These are phyloP conservation scores for Phialophora macrospora DNA, from an alignment of 2,329 filamentous ascomycete species.

Conservation along the genomic window DNA sequence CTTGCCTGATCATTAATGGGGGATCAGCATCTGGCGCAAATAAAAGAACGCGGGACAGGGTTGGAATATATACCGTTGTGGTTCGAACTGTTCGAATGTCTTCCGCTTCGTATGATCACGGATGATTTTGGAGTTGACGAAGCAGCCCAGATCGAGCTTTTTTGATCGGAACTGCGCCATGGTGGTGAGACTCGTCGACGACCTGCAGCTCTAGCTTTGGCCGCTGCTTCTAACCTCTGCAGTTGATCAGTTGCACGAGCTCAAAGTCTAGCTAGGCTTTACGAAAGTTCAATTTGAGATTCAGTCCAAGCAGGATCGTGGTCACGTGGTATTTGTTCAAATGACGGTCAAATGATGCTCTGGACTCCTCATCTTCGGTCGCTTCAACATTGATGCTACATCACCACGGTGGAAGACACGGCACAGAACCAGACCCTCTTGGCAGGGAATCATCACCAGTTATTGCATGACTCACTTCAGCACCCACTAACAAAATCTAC, in stretches of 20 bases:
- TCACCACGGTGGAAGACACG: background rate
- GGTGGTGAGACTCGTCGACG: conserved; percentile 43
- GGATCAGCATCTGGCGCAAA: conserved; percentile 13
- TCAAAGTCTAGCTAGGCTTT: background rate
- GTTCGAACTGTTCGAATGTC: conserved; percentile 83
- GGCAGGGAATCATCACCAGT: background rate
- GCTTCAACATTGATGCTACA: background rate
- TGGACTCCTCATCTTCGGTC: too few species aligned
- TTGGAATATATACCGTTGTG: conserved; percentile 72
- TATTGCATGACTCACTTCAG: background rate
- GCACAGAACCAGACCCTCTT: background rate
- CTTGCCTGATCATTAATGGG: conserved; percentile 69
- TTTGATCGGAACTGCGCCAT: conserved; percentile 90
- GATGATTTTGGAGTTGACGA: conserved; percentile 82
- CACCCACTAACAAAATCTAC: background rate
- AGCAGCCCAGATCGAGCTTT: conserved; percentile 86
- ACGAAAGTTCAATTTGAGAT: background rate
- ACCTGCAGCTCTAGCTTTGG: too few species aligned
- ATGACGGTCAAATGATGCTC: conserved; percentile 5
- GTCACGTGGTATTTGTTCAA: background rate
- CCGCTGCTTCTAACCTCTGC: background rate
- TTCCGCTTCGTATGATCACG: conserved; percentile 97
- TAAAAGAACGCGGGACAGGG: background rate
- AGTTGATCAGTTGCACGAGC: background rate
- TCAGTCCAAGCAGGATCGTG: background rate